Evolutionary conservation across 2,329 filamentous ascomycete species (phyloP), one percentile per base, ranked within the genome.

Genomic region (Talaromyces sp.): DNA sequence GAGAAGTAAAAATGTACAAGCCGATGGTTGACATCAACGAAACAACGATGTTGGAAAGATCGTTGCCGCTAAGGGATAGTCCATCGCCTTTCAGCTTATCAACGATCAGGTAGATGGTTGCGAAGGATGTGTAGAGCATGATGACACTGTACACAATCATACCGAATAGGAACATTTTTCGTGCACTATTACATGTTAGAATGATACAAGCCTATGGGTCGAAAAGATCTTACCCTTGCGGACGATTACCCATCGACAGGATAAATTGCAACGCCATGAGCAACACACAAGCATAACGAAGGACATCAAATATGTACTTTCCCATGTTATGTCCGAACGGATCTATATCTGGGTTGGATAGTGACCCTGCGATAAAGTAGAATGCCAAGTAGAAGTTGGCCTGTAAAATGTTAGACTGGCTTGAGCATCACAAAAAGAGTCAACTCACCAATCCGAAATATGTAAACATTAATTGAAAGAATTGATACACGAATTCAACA

Each of bases 371-470:
- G 68, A 99, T 89, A 80, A 99, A 99, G 84, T 93, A 99, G 80
- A 99, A 99, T 63, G 93, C 96, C 59, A 99, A 87, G 76, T 98
- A 99, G 82, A 98, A 99, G 81, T 99, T 99, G 76, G 93, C 93
- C 79, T 81, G 55, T 31, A 61, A 71, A 12, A 28, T 37, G 72
- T 69, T 55, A 63, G 62, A 54, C 18, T 12, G 12, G 28, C 11
- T 23, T 14, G 7, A 8, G 9, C 11, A 35, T 35, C 33, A 35
- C 33, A 5, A 35, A 55, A 21, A 16, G 28, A n/a, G 7, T 28
- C 21, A 21, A 72, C 76, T 65, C 70, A 79, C 80, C 68, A 99
- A 86, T 11, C 93, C 96, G 81, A 99, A 98, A 81, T 92, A 99
- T 52, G 95, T 99, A 80, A 99, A 99, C 65, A 96, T 77, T 14